Evolutionary conservation across 768 basidiomycete species (phyloP), one percentile per base, ranked within the genome.

Genomic region (Tulasnella sp.): DNA sequence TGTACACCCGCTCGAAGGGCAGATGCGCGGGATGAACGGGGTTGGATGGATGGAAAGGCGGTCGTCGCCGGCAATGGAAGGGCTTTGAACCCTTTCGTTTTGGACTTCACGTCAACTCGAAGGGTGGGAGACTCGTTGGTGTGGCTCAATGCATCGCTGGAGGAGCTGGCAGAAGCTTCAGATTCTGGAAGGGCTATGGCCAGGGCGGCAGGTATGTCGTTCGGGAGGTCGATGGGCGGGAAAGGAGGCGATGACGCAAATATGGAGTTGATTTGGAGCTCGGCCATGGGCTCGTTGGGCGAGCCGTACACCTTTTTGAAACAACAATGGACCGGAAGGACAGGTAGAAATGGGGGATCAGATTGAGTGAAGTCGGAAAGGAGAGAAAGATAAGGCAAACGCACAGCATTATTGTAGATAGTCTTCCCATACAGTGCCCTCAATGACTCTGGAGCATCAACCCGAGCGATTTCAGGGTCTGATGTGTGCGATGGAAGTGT

Each of bases 221-320:
- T 67, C 0, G 84, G 83, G 10, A 88, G 77, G 31, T 87, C 85
- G 2, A 76, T 69, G 3, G 79, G 73, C 2, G 82, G 83, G 72
- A 89, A 89, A 0, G 86, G 86, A 3, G 89, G 89, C 0, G 87
- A 89, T 8, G 85, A 89, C 2, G 76, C 84, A 65, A 92, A 92
- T 60, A 92, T 77, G 43, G 85, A 76, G 3, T 78, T 74, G 55
- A 92, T 90, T 65, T 90, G 84, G 3, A 84, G 74, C 70, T 91
- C 88, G 10, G 89, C 89, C n/a, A 75, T 78, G 29, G 80, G 74
- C 1, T 67, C 69, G 69, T 84, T 83, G 2, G 80, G 73, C 11
- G 87, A 83, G 44, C 84, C 87, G 76, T 90, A 85, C 54, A 92
- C 34, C 34, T 38, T 38, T 38, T 38, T 5, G 34, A 38, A 7